A percentile compares a stretch with the other conserved stretches of the same genome.
Evolutionary conservation across 768 basidiomycete genomes (phyloP).

Genomic region (Kondoa malvinella): DNA sequence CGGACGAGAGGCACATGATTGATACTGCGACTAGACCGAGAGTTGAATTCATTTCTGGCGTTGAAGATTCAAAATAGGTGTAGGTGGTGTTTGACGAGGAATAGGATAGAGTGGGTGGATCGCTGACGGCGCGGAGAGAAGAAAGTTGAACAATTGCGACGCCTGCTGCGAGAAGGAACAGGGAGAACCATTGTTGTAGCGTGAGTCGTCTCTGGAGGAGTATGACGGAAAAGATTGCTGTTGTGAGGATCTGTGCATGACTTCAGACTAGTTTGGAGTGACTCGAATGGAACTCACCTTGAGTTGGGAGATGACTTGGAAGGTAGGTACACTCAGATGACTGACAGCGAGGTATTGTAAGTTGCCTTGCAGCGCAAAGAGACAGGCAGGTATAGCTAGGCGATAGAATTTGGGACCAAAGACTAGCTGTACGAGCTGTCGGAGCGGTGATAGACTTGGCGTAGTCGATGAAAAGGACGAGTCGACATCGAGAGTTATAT

Average conservation of each 20-base stretch:
- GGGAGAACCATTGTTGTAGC: slow-evolving; percentile 62
- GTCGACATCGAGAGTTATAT: slow-evolving; percentile 6
- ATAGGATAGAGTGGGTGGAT: not conserved
- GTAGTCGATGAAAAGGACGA: not conserved
- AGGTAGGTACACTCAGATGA: slow-evolving; percentile 79
- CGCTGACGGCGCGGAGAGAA: not conserved
- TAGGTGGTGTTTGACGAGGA: not conserved
- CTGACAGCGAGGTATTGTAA: slow-evolving; percentile 80
- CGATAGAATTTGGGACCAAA: slow-evolving; percentile 86
- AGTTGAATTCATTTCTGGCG: slow-evolving; percentile 49
- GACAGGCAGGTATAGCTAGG: slow-evolving; percentile 77
- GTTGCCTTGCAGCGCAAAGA: slow-evolving; percentile 47
- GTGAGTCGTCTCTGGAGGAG: slow-evolving; percentile 52
- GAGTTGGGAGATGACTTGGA: slow-evolving; percentile 96
- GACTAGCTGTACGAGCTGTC: slow-evolving; percentile 36
- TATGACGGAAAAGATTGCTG: slow-evolving; percentile 71
- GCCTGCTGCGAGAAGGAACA: slow-evolving; percentile 30
- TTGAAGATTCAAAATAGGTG: not conserved
- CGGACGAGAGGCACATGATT: slow-evolving; percentile 81
- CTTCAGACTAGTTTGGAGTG: too few species aligned
- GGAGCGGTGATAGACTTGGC: not conserved
- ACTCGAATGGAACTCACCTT: slow-evolving; percentile 33
- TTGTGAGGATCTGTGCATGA: slow-evolving; percentile 39
- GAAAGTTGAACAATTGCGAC: slow-evolving; percentile 54
- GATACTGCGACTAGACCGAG: slow-evolving; percentile 76